A percentile compares a stretch with the other conserved stretches of the same genome.
These are phyloP conservation scores for Wickerhamomyces kurtzmanii DNA, from an alignment of 805 yeast genomes.

Conservation along the genomic window DNA sequence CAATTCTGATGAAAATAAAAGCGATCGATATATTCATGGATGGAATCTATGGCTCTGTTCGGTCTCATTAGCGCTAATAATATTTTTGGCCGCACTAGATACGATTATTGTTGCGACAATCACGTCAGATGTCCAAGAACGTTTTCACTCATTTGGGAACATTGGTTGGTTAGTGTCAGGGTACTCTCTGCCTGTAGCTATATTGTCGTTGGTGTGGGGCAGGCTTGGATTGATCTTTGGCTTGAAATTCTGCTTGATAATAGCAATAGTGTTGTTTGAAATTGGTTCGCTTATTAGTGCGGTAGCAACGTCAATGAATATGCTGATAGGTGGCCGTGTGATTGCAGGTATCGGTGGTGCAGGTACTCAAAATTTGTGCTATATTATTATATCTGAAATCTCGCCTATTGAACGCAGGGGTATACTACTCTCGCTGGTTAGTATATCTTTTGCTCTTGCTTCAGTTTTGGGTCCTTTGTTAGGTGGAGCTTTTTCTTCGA, in stretches of 20 bases:
- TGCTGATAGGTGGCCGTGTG: slow-evolving; percentile 59
- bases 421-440: slow-evolving; percentile 12
- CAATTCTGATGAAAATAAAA: too few relatives aligned
- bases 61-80: slow-evolving; percentile 10
- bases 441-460: slow-evolving; percentile 31
- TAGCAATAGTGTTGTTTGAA: slow-evolving; percentile 41
- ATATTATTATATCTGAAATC: slow-evolving; percentile 46
- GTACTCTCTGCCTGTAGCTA: slow-evolving; percentile 39
- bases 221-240: slow-evolving; percentile 45
- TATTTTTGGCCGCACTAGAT: slow-evolving; percentile 35
- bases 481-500: slow-evolving; percentile 60
- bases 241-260: slow-evolving; percentile 35
- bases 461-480: slow-evolving; percentile 52
- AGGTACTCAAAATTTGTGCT: slow-evolving; percentile 45
- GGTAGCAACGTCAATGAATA: slow-evolving; percentile 37
- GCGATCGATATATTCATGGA: too few relatives aligned
- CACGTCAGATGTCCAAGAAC: slow-evolving; percentile 32
- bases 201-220: slow-evolving; percentile 42
- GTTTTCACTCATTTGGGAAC: slow-evolving; percentile 35
- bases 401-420: slow-evolving; percentile 14
- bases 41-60: too few relatives aligned
- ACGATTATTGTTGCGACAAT: slow-evolving; percentile 42
- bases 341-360: slow-evolving; percentile 63
- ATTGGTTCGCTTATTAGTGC: slow-evolving; percentile 51
- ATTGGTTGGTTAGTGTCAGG: slow-evolving; percentile 49